Conservation (phyloP, 2,329 filamentous ascomycete genomes). For the Arthrobotrys iridis region DNA sequence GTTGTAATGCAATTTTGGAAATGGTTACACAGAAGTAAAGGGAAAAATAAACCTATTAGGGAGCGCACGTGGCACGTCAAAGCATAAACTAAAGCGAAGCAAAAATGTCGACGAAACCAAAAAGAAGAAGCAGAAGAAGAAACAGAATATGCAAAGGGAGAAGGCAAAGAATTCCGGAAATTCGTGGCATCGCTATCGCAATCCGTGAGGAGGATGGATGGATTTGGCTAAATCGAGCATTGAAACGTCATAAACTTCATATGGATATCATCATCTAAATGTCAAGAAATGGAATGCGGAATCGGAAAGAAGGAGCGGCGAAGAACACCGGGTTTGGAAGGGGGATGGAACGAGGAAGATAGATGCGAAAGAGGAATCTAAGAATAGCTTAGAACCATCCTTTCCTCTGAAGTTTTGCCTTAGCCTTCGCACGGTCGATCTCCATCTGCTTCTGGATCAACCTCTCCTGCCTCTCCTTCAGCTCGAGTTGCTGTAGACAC, state of each 20-base stretch:
- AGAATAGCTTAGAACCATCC: conserved; percentile 32
- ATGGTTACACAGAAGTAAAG: conserved; percentile 14
- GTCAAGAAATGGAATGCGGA: not conserved
- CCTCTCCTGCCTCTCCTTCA: conserved; percentile 32
- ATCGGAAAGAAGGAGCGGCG: not conserved
- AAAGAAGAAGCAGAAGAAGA: not conserved
- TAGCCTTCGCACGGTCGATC: conserved; percentile 31
- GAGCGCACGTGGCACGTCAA: not conserved
- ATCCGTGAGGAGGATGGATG: not conserved
- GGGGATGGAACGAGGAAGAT: not conserved
- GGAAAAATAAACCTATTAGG: not conserved
- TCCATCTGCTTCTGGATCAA: conserved; percentile 39
- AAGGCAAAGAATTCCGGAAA: not conserved
- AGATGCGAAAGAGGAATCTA: not conserved
- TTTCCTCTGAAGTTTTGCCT: conserved; percentile 43
- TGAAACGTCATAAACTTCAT: conserved; percentile 9
- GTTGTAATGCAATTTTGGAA: conserved; percentile 5
- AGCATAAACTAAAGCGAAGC: not conserved
- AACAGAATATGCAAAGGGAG: not conserved
- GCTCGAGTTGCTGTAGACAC: conserved; percentile 15
- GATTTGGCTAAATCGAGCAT: conserved; percentile 34
- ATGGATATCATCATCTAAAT: conserved; percentile 36
- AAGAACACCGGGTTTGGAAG: not conserved
- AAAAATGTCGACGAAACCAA: not conserved
- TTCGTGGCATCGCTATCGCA: not conserved